Base-by-base conservation (phyloP, 371 early-diverging fungal genomes). In the Mucor mucedo region DNA sequence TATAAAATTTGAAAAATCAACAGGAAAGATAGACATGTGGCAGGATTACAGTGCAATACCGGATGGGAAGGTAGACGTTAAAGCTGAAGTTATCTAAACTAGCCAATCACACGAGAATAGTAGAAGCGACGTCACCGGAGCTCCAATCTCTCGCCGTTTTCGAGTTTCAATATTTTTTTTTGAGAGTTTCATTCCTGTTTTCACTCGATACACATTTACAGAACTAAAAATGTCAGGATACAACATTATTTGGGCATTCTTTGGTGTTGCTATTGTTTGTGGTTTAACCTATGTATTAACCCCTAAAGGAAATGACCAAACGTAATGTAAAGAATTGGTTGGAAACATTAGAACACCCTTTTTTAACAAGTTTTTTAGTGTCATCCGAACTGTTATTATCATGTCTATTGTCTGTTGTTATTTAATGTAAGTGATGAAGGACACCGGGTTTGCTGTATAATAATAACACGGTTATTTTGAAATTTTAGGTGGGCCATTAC, bases 401-500 rank as follows among this genome's bases (percentile, higher is more conserved):
- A 84, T 91, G 80, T 80, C 91, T n/a, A 68, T 88, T 29, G 63
- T 82, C 35, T 87, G 89, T 55, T 85, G 85, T 62, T 86, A 82
- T 58, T 60, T 86, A 63, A 85, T 85, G 88, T 86, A 84, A 83
- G 81, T 60, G 9, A 2, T 29, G 48, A 38, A 32, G 42, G 8
- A 47, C 35, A 45, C 41, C 21, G 21, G 10, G 58, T 33, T n/a
- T 33, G 28, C 50, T 11, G 29, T 11, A 10, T 39, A 30, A 28
- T 56, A 38, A 14, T n/a, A 29, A 40, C 13, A 32, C n/a, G 27
- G 16, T 11, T 45, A 30, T 28, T 11, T 14, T 21, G 21, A 21
- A 6, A 7, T 13, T 38, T 38, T 29, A 89, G 88, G 87, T 91
- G 91, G 91, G 87, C 88, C 4, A 76, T 91, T 67, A 89, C 90